phyloP scores from a whole-genome alignment of 495 filamentous ascomycete genomes.

The Neurospora cerealis region DNA sequence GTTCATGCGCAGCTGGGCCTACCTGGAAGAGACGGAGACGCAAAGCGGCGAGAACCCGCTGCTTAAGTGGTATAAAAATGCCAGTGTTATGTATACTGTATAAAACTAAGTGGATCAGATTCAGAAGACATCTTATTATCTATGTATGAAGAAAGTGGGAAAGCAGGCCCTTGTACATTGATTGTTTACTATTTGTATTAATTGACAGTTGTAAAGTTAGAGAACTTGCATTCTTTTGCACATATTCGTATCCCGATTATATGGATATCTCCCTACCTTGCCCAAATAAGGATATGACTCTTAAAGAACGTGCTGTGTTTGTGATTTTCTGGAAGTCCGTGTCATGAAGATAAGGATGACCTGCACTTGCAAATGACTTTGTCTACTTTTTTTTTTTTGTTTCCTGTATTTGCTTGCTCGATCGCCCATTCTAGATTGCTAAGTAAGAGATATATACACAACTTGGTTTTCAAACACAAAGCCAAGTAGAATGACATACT shows the following conservation, averaged over 20 bases:
- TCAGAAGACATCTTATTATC: neutral
- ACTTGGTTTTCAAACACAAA: neutral
- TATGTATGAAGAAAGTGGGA: neutral
- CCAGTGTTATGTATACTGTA: conserved; percentile 79
- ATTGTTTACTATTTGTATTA: neutral
- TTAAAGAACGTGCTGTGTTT: neutral
- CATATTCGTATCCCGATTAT: neutral
- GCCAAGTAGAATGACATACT: neutral
- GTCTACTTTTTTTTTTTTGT: neutral
- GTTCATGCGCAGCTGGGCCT: conserved; percentile 81
- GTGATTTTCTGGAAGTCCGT: neutral
- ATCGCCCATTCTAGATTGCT: neutral
- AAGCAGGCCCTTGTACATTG: neutral
- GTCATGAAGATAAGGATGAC: neutral
- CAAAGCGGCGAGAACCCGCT: conserved; percentile 86
- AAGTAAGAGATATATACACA: neutral
- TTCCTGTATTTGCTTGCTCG: neutral
- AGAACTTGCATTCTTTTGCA: neutral
- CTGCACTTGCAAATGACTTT: neutral
- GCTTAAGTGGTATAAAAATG: conserved; percentile 89
- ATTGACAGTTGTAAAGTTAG: neutral
- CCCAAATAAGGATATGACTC: neutral
- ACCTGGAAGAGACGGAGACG: conserved; percentile 81
- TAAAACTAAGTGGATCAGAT: conserved; percentile 6
- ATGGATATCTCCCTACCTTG: neutral